Evolutionary conservation across 1,284 basidiomycete genomes (phyloP), one percentile per base, ranked within the genome.

Genomic region (Porogramme epimiltina): DNA sequence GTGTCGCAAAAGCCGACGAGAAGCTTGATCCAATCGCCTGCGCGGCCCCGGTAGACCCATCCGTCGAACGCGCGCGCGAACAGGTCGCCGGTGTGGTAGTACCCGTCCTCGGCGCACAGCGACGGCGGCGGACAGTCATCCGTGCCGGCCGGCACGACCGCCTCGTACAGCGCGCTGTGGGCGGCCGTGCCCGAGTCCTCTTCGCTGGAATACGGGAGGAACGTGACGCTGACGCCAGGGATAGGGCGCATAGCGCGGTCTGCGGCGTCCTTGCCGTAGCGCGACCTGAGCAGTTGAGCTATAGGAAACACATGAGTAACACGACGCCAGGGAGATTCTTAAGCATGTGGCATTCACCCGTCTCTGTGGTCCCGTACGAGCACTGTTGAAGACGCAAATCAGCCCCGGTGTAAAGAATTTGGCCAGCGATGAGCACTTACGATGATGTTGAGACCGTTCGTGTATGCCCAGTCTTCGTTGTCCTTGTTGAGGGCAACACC

Each of bases 21-120:
- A 24, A 51, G 50, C 48, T 56, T 56, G 52, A 60, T 51, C 55
- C 58, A 57, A 46, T 60, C 58, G 5, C 53, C 55, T 3, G 53
- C 46, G 24, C 58, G 58, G 1, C 58, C 55, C 28, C 52, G 52
- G 40, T 60, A 52, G 4, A 53, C 47, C 41, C 47, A 60, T 15
- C 58, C 58, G 37, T 50, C 52, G 3, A 42, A 44, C 36, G 52
- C 37, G n/a, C 34, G 20, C 42, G 51, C 54, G 50, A 60, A 57
- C 25, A 60, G 38, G 41, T 60, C 58, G 18, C 47, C 43, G 13
- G 55, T 51, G 49, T 57, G 58, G 42, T 54, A 60, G 45, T 43
- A 51, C n/a, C 52, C 52, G 42, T 57, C 58, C 15, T 26, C 40
- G 9, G 16, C 39, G 42, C 26, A 36, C 19, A 57, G 28, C 24